Percentiles rank a stretch among this genome's conserved stretches.
These are phyloP conservation scores for Aspergillus neoniger DNA, from an alignment of 2,329 filamentous ascomycete genomes.

Conservation along the genomic window DNA sequence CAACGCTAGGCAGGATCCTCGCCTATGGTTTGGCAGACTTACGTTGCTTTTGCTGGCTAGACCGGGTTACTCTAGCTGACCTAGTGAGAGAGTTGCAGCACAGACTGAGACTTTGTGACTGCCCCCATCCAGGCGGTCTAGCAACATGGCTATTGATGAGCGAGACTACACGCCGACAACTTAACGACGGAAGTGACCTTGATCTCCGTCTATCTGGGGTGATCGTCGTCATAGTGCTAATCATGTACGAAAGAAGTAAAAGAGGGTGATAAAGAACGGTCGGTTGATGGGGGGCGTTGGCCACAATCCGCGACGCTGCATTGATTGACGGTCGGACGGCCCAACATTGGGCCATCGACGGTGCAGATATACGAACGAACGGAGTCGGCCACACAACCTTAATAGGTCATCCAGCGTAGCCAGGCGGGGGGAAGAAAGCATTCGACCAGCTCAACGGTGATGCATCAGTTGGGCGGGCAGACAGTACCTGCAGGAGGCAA, in stretches of 20 bases:
- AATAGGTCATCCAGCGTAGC: constrained; percentile 4
- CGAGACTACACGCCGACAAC: neutral
- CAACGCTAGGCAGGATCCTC: constrained; percentile 5
- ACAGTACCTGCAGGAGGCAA: constrained; percentile 24
- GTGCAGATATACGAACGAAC: constrained; percentile 8
- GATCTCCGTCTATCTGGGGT: constrained; percentile 16
- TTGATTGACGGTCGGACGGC: constrained; percentile 15
- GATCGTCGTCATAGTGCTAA: constrained; percentile 20
- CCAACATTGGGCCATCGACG: constrained; percentile 12
- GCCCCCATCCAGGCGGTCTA: neutral
- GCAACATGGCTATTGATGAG: neutral
- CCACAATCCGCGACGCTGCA: neutral
- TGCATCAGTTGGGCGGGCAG: constrained; percentile 21
- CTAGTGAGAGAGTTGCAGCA: constrained; percentile 1
- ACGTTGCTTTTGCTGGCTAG: constrained; percentile 1
- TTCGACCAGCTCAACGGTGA: constrained; percentile 21
- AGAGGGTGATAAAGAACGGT: neutral
- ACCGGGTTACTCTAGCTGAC: neutral
- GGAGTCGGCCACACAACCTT: constrained; percentile 3
- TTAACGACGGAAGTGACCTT: neutral
- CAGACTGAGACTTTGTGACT: constrained; percentile 4
- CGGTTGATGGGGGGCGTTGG: neutral
- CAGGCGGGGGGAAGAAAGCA: constrained; percentile 2
- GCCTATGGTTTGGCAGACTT: constrained; percentile 3
- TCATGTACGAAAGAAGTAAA: constrained; percentile 19